Percentiles rank a stretch among this genome's conserved stretches.
phyloP scores from a whole-genome alignment of 192 early-diverging fungal genomes.

The Geosiphon pyriformis region DNA sequence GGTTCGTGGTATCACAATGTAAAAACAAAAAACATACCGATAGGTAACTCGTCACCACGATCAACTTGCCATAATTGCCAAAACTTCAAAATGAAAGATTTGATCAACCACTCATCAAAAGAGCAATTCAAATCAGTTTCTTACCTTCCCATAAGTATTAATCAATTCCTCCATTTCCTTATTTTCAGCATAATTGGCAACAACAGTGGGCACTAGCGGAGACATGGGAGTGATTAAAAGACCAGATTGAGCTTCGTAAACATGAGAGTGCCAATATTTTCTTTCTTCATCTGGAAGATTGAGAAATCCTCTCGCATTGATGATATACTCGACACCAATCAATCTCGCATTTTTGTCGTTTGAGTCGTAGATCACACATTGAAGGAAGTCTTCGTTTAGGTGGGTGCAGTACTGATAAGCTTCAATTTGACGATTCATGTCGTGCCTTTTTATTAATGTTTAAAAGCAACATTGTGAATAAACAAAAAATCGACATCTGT shows the following conservation, averaged over 20 bases:
- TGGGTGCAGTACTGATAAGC: conserved; percentile 50
- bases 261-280: conserved; percentile 53
- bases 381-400: conserved; percentile 44
- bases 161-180: conserved; percentile 29
- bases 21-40: conserved; percentile 22
- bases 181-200: conserved; percentile 28
- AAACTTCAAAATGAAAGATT: conserved; percentile 6
- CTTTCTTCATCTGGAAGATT: conserved; percentile 38
- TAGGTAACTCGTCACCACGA: conserved; percentile 35
- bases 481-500: background rate
- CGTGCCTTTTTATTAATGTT: conserved; percentile 33
- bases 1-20: background rate
- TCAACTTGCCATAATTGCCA: conserved; percentile 53
- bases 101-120: background rate
- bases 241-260: conserved; percentile 46
- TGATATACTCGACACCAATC: conserved; percentile 59
- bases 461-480: conserved; percentile 14
- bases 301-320: conserved; percentile 44
- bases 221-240: conserved; percentile 31
- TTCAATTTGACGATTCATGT: conserved; percentile 41
- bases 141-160: conserved; percentile 41
- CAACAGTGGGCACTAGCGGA: conserved; percentile 26
- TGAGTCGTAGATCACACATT: conserved; percentile 53
- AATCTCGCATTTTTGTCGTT: conserved; percentile 35
- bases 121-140: background rate